Evolutionary conservation across 108 stramenopile species (phyloP).

Genomic region (Licmophora abbreviata): DNA sequence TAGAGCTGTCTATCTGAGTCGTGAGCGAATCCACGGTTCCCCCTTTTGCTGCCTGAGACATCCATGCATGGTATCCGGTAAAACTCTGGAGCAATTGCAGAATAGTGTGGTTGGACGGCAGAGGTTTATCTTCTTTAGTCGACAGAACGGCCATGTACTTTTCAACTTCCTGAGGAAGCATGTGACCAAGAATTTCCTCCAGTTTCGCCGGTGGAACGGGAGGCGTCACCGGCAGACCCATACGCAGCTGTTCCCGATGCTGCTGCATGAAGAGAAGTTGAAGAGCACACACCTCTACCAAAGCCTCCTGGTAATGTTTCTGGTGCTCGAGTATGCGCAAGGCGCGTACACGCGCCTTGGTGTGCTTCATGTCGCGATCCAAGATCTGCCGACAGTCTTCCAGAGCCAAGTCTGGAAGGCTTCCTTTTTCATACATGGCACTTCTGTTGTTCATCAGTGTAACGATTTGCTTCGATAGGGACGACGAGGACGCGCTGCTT

Average conservation of each 20-base stretch:
- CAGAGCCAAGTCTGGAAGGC: slow-evolving; percentile 65
- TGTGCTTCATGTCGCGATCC: slow-evolving; percentile 45
- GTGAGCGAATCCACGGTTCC: slow-evolving; percentile 42
- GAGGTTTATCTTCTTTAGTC: slow-evolving; percentile 19
- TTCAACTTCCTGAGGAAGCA: slow-evolving; percentile 63
- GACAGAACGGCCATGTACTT: slow-evolving; percentile 14
- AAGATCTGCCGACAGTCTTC: slow-evolving; percentile 70
- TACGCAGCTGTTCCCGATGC: slow-evolving; percentile 63
- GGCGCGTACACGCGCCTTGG: slow-evolving; percentile 76
- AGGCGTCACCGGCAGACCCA: slow-evolving; percentile 66
- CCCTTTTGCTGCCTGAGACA: slow-evolving; percentile 61
- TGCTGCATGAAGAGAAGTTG: slow-evolving; percentile 81
- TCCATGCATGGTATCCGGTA: slow-evolving; percentile 82
- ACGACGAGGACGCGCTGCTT: slow-evolving; percentile 16
- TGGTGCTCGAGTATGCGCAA: slow-evolving; percentile 68
- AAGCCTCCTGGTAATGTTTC: slow-evolving; percentile 32
- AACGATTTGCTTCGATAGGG: slow-evolving; percentile 59
- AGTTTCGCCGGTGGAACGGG: slow-evolving; percentile 77
- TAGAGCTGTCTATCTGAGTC: slow-evolving; percentile 26
- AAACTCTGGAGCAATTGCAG: slow-evolving; percentile 69
- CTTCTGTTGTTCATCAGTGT: slow-evolving; percentile 85
- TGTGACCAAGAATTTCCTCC: slow-evolving; percentile 61
- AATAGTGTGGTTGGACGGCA: slow-evolving; percentile 77
- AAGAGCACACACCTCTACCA: slow-evolving; percentile 76
- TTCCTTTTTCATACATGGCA: slow-evolving; percentile 92